Evolutionary conservation across 352 stramenopile species (phyloP).

Genomic region (Globisporangium okanoganense): DNA sequence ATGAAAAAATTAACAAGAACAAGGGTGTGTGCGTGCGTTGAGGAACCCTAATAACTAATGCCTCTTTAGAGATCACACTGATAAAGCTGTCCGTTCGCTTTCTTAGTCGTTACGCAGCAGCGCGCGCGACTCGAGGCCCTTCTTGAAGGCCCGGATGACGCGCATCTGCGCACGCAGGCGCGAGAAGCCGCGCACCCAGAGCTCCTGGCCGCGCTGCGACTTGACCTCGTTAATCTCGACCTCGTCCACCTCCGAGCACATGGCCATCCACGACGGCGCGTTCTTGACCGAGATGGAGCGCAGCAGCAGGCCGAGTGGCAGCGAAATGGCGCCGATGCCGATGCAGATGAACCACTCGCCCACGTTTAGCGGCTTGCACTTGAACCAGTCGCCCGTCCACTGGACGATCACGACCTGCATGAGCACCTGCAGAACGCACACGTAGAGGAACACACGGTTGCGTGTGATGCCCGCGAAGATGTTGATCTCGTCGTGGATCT

Average conservation of each 20-base stretch:
- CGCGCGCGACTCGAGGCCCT: constrained; percentile 31
- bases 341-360: constrained; percentile 61
- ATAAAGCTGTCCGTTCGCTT: not conserved
- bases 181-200: constrained; percentile 50
- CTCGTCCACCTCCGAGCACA: constrained; percentile 44
- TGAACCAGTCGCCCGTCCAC: constrained; percentile 80
- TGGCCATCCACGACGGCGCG: constrained; percentile 52
- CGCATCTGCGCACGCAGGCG: constrained; percentile 57
- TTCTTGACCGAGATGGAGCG: constrained; percentile 54
- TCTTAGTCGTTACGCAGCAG: constrained; percentile 16
- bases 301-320: constrained; percentile 50
- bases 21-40: not conserved
- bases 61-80: not conserved
- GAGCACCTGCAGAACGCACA: constrained; percentile 86
- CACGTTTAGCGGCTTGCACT: constrained; percentile 37
- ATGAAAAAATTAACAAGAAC: not conserved
- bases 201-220: constrained; percentile 38
- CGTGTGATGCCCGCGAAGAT: constrained; percentile 90
- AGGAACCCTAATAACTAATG: constrained; percentile 1
- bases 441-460: constrained; percentile 91
- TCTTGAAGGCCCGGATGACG: constrained; percentile 66
- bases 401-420: constrained; percentile 95
- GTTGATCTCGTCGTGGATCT: constrained; percentile 94
- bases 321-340: constrained; percentile 39
- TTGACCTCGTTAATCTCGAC: constrained; percentile 30